Evolutionary conservation across 1,139 yeast genomes (phyloP), one percentile per base, ranked within the genome.

Genomic region (Saccharomyces hybrid): DNA sequence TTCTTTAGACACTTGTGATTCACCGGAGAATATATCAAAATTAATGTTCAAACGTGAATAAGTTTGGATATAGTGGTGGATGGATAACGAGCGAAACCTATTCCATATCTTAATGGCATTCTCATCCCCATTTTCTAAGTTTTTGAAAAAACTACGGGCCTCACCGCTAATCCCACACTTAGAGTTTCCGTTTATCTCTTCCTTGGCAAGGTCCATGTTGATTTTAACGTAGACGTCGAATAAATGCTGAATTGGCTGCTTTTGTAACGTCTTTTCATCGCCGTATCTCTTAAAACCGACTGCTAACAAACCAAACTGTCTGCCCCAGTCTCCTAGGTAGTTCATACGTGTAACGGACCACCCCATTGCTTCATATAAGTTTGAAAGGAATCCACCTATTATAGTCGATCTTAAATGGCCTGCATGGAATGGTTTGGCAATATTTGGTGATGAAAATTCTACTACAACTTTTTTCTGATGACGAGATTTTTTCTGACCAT

Each of bases 281-380:
- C 99, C 99, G 67, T 87, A 93, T 66, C 80, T 82, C 55, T 82
- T 81, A 71, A 86, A 93, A 51, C 98, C 99, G 60, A 95, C 85
- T 29, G 99, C 99, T 62, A 93, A 79, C 52, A 91, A 75, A 71
- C 99, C 99, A 68, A 93, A 93, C 76, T 93, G 99, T 74, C 93
- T 95, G 55, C 99, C 99, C 99, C 99, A 93, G 75, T 93, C 99
- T 67, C 99, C 99, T 62, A 93, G 79, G 73, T 95, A 93, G 75
- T 93, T 93, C 76, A 93, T 79, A 75, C 97, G 83, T 61, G 80
- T 75, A 47, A 93, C 99, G 16, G 88, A 82, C 87, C 93, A 93
- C 47, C 98, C 98, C 56, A 85, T 77, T 63, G 83, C 83, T 73
- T 91, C 96, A 69, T 93, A 89, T 71, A 93, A 78, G 72, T 91